phyloP scores from a whole-genome alignment of 805 yeast genomes.

The Starmerella khaoyaiensis region DNA sequence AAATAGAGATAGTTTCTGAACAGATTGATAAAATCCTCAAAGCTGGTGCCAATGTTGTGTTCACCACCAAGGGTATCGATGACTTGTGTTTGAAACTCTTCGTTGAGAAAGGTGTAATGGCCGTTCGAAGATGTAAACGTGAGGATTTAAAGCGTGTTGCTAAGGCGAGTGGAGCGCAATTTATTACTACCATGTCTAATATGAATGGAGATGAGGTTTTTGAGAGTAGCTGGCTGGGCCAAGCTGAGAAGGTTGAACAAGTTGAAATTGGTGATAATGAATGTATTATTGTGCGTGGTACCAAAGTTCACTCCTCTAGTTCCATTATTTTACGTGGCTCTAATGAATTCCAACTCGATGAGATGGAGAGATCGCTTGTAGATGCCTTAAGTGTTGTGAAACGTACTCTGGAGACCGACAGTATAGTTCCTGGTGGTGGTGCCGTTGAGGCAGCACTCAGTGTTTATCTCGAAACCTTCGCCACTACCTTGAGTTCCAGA shows the following conservation, averaged over 20 bases:
- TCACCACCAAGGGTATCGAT: constrained; percentile 91
- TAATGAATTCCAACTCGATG: constrained; percentile 85
- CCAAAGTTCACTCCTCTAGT: constrained; percentile 79
- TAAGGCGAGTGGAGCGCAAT: constrained; percentile 92
- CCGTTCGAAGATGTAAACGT: constrained; percentile 91
- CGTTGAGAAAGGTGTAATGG: constrained; percentile 85
- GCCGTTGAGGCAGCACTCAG: constrained; percentile 96
- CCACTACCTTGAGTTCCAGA: constrained; percentile 93
- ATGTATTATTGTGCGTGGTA: constrained; percentile 82
- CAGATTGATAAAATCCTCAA: constrained; percentile 65
- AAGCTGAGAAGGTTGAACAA: constrained; percentile 83
- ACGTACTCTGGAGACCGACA: constrained; percentile 87
- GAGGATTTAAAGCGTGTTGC: constrained; percentile 96
- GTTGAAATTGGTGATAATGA: constrained; percentile 91
- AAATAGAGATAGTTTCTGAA: constrained; percentile 72
- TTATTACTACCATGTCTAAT: constrained; percentile 75
- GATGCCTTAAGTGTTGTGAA: constrained; percentile 91
- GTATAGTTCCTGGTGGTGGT: constrained; percentile 98
- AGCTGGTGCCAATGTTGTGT: constrained; percentile 85
- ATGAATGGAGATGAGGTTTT: constrained; percentile 92
- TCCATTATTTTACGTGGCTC: constrained; percentile 92
- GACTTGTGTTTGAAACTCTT: constrained; percentile 83
- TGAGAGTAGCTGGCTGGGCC: constrained; percentile 71
- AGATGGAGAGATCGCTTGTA: constrained; percentile 94
- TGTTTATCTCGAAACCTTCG: constrained; percentile 89